Conservation (phyloP, 1,284 basidiomycete genomes). For the Baeospora myosura region DNA sequence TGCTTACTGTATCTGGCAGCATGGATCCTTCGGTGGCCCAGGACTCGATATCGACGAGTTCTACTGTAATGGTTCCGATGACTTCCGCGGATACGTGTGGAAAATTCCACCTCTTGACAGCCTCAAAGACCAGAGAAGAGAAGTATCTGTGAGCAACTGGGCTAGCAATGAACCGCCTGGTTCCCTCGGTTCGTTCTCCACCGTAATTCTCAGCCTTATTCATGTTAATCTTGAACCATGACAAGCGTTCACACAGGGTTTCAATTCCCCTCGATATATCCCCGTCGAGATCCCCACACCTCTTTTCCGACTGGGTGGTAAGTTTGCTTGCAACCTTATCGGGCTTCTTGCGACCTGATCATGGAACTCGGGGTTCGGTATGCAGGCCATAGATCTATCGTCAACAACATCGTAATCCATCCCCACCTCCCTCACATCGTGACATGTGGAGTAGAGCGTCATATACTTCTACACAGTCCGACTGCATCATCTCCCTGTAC, state of each 20-base stretch:
- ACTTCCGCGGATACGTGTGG: constrained; percentile 79
- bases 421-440: constrained; percentile 59
- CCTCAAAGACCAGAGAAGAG: constrained; percentile 36
- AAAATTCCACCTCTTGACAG: constrained; percentile 45
- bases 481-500: constrained; percentile 44
- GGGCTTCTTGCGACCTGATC: not conserved
- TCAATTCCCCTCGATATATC: constrained; percentile 32
- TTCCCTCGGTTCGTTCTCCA: not conserved
- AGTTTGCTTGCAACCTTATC: constrained; percentile 10
- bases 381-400: constrained; percentile 64
- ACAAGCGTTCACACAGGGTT: constrained; percentile 44
- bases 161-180: not conserved
- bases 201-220: constrained; percentile 1
- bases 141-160: constrained; percentile 40
- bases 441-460: constrained; percentile 65
- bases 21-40: constrained; percentile 65
- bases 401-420: constrained; percentile 67
- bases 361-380: too few species aligned
- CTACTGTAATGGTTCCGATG: constrained; percentile 71
- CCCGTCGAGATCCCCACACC: constrained; percentile 54
- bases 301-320: constrained; percentile 48
- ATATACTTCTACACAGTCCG: constrained; percentile 63
- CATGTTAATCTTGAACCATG: not conserved
- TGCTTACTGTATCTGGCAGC: constrained; percentile 30
- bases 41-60: constrained; percentile 45